These are phyloP conservation scores for Fraxinus angustifolia DNA, from an alignment of 305 asterid genomes.

Conservation along the genomic window DNA sequence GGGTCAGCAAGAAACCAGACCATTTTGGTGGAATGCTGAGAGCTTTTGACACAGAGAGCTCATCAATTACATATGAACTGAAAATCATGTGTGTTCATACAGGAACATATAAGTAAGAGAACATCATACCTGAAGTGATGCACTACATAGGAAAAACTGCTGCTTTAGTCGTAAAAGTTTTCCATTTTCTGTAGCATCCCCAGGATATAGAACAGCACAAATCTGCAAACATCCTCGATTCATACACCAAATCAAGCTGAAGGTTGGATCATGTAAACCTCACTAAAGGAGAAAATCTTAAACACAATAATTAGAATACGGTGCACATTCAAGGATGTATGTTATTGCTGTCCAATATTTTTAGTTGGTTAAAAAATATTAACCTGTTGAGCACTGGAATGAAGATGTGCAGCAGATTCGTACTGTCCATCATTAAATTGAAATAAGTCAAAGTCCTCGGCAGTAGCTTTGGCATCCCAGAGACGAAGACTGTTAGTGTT, in stretches of 20 bases:
- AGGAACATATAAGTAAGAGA: conserved; percentile 18
- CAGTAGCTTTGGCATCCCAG: conserved; percentile 96
- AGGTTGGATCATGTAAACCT: neutral
- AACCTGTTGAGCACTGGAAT: conserved; percentile 95
- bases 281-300: neutral
- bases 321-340: neutral
- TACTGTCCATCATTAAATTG: conserved; percentile 94
- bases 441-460: conserved; percentile 79
- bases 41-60: neutral
- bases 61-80: neutral
- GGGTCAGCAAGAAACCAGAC: neutral
- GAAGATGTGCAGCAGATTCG: conserved; percentile 92
- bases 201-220: conserved; percentile 97
- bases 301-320: neutral
- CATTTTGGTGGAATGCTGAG: neutral
- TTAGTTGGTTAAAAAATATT: conserved; percentile 20
- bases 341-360: neutral
- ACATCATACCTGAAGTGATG: conserved; percentile 85
- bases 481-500: conserved; percentile 95
- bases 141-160: conserved; percentile 96
- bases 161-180: conserved; percentile 90
- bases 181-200: conserved; percentile 95
- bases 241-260: conserved; percentile 9
- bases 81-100: neutral
- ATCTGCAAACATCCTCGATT: conserved; percentile 47